These are phyloP conservation scores for Osmanthus fragrans DNA, from an alignment of 257 asterid species.

Conservation along the genomic window DNA sequence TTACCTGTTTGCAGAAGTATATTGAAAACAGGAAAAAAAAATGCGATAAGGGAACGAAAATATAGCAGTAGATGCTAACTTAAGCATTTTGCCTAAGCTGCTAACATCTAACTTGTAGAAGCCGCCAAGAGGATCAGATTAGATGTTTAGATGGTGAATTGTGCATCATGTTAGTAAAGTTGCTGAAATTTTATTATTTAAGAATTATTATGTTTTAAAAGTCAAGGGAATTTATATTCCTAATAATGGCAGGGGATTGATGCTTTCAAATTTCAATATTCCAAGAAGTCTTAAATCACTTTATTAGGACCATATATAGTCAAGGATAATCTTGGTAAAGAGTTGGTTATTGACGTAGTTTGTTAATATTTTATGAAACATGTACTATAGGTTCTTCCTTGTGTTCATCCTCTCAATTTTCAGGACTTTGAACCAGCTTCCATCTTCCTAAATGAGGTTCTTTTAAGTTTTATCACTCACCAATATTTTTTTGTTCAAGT, in stretches of 20 bases:
- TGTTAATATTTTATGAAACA: neutral
- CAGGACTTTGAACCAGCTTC: neutral
- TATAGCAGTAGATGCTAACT: neutral
- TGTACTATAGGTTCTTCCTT: neutral
- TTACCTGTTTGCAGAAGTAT: neutral
- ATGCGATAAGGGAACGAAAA: slow-evolving; percentile 3
- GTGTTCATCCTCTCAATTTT: neutral
- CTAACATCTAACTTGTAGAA: slow-evolving; percentile 17
- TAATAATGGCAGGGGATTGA: neutral
- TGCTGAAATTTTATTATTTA: no score
- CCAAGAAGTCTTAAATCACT: neutral
- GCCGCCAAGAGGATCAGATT: slow-evolving; percentile 8
- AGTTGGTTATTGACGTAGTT: neutral
- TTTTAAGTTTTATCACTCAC: no score
- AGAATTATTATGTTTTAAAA: neutral
- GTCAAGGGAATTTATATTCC: neutral
- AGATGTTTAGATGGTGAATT: neutral
- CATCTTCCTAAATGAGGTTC: neutral
- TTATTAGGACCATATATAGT: neutral
- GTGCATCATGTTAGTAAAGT: neutral
- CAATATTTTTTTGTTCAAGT: neutral
- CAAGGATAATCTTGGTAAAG: neutral
- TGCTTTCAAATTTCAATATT: neutral
- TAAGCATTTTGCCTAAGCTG: slow-evolving; percentile 7
- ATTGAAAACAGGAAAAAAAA: neutral